These are phyloP conservation scores for Phytopythium sindhum DNA, from an alignment of 352 stramenopile genomes.

Conservation along the genomic window DNA sequence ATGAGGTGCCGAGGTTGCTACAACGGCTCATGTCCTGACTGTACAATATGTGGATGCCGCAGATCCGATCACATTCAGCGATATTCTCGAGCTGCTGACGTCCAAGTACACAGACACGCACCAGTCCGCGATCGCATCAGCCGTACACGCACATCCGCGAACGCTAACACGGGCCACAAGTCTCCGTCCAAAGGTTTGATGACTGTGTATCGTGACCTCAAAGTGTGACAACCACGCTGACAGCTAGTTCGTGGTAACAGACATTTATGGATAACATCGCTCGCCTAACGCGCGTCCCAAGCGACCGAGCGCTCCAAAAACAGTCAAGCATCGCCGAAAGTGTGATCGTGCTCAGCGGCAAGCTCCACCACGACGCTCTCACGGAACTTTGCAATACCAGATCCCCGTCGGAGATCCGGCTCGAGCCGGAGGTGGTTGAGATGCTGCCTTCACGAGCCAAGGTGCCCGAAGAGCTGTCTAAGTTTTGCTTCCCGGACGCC, in stretches of 20 bases:
- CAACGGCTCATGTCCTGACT: background rate
- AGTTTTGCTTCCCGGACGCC: slow-evolving; percentile 69
- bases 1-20: background rate
- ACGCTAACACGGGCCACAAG: background rate
- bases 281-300: background rate
- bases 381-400: slow-evolving; percentile 30
- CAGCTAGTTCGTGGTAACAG: background rate
- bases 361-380: slow-evolving; percentile 32
- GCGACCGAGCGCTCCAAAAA: background rate
- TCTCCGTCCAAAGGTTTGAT: slow-evolving; percentile 5
- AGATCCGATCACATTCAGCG: slow-evolving; percentile 60
- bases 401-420: slow-evolving; percentile 37
- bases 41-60: background rate
- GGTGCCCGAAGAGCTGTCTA: slow-evolving; percentile 63
- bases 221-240: background rate
- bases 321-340: slow-evolving; percentile 39
- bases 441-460: slow-evolving; percentile 33
- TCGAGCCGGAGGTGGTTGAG: slow-evolving; percentile 57
- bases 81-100: slow-evolving; percentile 54
- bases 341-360: slow-evolving; percentile 51
- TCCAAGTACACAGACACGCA: slow-evolving; percentile 47
- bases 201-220: background rate
- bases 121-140: slow-evolving; percentile 1
- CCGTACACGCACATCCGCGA: slow-evolving; percentile 4
- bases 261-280: background rate